Conservation (phyloP, 768 basidiomycete species). For the Kwoniella sp. region DNA sequence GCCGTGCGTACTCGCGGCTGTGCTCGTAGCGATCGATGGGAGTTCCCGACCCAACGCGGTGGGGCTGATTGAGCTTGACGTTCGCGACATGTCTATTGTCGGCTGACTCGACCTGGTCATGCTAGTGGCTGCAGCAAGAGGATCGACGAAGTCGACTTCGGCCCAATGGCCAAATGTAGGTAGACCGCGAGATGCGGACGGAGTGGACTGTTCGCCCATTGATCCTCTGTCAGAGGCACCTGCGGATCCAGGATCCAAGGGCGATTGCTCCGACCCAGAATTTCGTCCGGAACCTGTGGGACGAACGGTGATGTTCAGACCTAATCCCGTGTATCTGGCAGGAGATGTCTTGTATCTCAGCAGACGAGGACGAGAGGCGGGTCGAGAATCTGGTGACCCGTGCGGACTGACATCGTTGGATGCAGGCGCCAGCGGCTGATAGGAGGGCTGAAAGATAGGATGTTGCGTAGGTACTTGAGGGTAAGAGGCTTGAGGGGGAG, state of each 20-base stretch:
- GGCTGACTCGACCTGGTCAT: neutral
- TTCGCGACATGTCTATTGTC: slow-evolving; percentile 3
- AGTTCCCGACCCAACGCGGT: slow-evolving; percentile 2
- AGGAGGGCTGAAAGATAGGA: slow-evolving; percentile 9
- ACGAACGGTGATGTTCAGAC: slow-evolving; percentile 38
- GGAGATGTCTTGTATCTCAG: slow-evolving; percentile 44
- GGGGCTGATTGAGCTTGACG: slow-evolving; percentile 19
- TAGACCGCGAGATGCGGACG: neutral
- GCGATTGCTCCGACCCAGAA: slow-evolving; percentile 1
- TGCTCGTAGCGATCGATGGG: neutral
- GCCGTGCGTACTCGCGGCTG: neutral
- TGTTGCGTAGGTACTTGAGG: slow-evolving; percentile 1
- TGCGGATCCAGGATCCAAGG: slow-evolving; percentile 2
- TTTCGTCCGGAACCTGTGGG: slow-evolving; percentile 16
- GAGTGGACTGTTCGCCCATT: slow-evolving; percentile 13
- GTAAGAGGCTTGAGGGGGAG: slow-evolving; percentile 10
- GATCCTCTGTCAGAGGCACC: slow-evolving; percentile 7
- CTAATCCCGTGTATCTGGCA: slow-evolving; percentile 31
- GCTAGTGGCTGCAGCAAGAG: slow-evolving; percentile 19
- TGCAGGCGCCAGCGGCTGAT: slow-evolving; percentile 6
- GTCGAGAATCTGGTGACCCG: slow-evolving; percentile 21
- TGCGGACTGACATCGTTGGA: slow-evolving; percentile 23
- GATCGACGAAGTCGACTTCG: slow-evolving; percentile 33
- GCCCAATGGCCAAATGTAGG: slow-evolving; percentile 31
- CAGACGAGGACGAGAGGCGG: slow-evolving; percentile 27